Conservation (phyloP, 2,329 filamentous ascomycete genomes). For the Epichloe amarillans region DNA sequence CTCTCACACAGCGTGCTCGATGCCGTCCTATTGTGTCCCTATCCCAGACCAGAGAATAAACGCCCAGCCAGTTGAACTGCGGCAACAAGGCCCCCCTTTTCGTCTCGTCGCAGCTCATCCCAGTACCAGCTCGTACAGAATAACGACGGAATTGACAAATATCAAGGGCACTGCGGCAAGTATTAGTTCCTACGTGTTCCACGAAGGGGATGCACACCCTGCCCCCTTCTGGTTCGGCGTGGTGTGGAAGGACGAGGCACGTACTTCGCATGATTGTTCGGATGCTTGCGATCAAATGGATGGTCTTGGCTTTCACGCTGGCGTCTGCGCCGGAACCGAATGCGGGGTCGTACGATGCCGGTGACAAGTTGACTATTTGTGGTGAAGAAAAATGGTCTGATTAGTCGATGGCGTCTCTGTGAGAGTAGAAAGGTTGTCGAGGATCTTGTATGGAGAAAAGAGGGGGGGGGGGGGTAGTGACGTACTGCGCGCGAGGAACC, state of each 20-base stretch:
- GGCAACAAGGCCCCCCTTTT: not conserved
- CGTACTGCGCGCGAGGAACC: constrained; percentile 63
- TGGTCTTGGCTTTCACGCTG: constrained; percentile 73
- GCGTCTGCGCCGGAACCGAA: constrained; percentile 63
- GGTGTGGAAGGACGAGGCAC: constrained; percentile 5
- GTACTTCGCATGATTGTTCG: constrained; percentile 84
- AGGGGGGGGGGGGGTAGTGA: not conserved
- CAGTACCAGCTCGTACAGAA: constrained; percentile 67
- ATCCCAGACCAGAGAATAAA: not conserved
- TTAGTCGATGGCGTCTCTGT: not conserved
- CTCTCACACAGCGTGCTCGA: too few relatives aligned
- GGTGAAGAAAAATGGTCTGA: constrained; percentile 5
- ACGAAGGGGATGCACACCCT: too few relatives aligned
- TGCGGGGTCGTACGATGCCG: constrained; percentile 54
- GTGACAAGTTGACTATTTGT: constrained; percentile 59
- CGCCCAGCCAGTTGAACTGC: not conserved
- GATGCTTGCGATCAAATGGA: constrained; percentile 82
- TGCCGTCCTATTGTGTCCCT: too few relatives aligned
- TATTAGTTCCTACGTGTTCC: too few relatives aligned
- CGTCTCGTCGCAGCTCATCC: constrained; percentile 34
- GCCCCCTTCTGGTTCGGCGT: not conserved
- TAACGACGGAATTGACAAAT: constrained; percentile 68
- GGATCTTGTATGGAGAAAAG: not conserved
- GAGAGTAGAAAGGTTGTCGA: not conserved
- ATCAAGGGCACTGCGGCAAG: constrained; percentile 62